Evolutionary conservation across 2,329 filamentous ascomycete genomes (phyloP), one percentile per base, ranked within the genome.

Genomic region (Aurifilum marmelostoma): DNA sequence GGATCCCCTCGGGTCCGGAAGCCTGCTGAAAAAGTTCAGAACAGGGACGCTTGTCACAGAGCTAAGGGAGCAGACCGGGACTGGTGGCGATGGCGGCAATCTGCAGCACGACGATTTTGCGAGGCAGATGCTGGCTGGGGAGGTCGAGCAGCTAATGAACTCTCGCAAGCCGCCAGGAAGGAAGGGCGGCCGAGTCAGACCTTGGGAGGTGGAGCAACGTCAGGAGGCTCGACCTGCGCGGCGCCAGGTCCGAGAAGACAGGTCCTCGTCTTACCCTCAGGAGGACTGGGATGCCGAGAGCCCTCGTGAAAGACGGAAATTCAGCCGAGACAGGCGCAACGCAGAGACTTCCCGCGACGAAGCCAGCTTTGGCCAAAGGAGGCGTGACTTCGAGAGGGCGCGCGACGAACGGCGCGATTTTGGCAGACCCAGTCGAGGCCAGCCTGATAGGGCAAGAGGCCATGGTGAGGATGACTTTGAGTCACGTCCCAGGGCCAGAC

Each of bases 21-120:
- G 87, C 72, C 71, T 87, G 21, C 86, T 89, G 2, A 88, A 86
- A 67, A 79, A 84, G 73, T 75, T 86, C 69, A 87, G 86, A 73
- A 79, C 82, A 65, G 85, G 84, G 2, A 70, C 75, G 27, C 71
- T 84, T 39, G 76, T 78, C 61, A 76, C 80, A 2, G 74, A 79
- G 32, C 14, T 79, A 29, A 50, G 58, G 43, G 75, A 76, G 61
- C 69, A 66, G 43, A 18, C 65, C 8, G 54, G 66, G 27, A 65
- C 68, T 12, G 18, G 32, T 18, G 62, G 64, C 24, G 41, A 70
- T 59, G 60, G 73, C 59, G 60, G 73, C 59, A 56, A 67, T 43
- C n/a, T 70, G 16, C 70, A 68, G 39, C 68, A 70, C 41, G 65
- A 70, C 16, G 67, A 70, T 11, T 70, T 71, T 21, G 60, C 29